Evolutionary conservation across 139 green algal species (phyloP).

Genomic region (Closterium sp.): DNA sequence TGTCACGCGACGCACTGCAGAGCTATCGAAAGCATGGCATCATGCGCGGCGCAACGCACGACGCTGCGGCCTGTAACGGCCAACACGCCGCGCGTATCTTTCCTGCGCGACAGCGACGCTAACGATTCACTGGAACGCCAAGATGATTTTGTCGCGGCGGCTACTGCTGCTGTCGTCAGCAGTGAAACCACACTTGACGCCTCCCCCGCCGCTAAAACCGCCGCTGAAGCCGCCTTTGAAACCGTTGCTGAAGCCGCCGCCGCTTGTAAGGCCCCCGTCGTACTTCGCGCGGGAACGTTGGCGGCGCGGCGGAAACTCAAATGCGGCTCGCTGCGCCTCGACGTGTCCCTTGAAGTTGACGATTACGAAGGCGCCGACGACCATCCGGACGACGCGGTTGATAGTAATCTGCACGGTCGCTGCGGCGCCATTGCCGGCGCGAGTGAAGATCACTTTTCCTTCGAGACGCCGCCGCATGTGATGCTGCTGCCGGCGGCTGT

Average conservation of each 20-base stretch:
- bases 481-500: neutral
- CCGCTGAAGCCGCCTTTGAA: too few species aligned
- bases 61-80: too few species aligned
- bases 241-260: too few species aligned
- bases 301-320: neutral
- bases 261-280: too few species aligned
- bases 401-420: too few species aligned
- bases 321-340: neutral
- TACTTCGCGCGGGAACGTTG: neutral
- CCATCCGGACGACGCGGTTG: too few species aligned
- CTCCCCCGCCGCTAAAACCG: too few species aligned
- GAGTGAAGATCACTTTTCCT: neutral
- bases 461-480: neutral
- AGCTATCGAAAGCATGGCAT: too few species aligned
- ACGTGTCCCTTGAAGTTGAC: neutral
- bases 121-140: neutral
- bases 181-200: neutral
- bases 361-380: neutral
- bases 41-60: too few species aligned
- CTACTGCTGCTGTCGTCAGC: neutral
- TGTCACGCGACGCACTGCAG: too few species aligned
- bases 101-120: too few species aligned
- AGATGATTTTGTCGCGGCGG: neutral
- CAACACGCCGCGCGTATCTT: too few species aligned
- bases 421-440: neutral